These are phyloP conservation scores for Silene noctiflora DNA, from an alignment of 179 eudicot species.

Conservation along the genomic window DNA sequence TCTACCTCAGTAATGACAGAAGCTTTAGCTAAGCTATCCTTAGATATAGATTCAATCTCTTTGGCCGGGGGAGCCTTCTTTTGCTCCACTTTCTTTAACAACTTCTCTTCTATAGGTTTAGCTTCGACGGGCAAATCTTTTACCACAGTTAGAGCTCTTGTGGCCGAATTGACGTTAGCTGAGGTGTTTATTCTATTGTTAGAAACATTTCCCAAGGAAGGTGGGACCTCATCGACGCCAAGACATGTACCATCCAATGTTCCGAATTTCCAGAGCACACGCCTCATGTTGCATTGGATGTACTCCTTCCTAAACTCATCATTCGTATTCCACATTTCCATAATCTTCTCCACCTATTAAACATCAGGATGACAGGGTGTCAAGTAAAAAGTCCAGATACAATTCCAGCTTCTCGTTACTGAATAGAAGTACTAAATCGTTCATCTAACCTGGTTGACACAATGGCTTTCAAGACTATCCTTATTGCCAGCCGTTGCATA, in stretches of 20 bases:
- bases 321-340: slow-evolving; percentile 69
- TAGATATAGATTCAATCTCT: slow-evolving; percentile 24
- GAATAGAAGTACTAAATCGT: slow-evolving; percentile 9
- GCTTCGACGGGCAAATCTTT: slow-evolving; percentile 28
- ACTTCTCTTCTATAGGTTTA: slow-evolving; percentile 31
- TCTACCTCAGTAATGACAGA: slow-evolving; percentile 30
- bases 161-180: slow-evolving; percentile 27
- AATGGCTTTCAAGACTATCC: slow-evolving; percentile 49
- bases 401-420: background rate
- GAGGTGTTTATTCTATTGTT: slow-evolving; percentile 33
- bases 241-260: slow-evolving; percentile 80
- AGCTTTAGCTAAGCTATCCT: slow-evolving; percentile 28
- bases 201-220: slow-evolving; percentile 32
- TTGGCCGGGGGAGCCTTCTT: slow-evolving; percentile 32
- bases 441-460: slow-evolving; percentile 60
- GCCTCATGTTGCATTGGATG: slow-evolving; percentile 51
- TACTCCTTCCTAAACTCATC: slow-evolving; percentile 71
- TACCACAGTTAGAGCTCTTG: slow-evolving; percentile 22
- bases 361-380: background rate
- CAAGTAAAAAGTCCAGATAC: slow-evolving; percentile 6
- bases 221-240: slow-evolving; percentile 73
- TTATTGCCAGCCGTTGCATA: slow-evolving; percentile 47
- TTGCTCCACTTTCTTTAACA: slow-evolving; percentile 34
- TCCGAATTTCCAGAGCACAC: slow-evolving; percentile 66
- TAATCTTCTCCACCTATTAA: slow-evolving; percentile 62